A percentile compares a stretch with the other conserved stretches of the same genome.
Evolutionary conservation across 352 stramenopile genomes (phyloP).

Genomic region (Phytophthora chlamydospora): DNA sequence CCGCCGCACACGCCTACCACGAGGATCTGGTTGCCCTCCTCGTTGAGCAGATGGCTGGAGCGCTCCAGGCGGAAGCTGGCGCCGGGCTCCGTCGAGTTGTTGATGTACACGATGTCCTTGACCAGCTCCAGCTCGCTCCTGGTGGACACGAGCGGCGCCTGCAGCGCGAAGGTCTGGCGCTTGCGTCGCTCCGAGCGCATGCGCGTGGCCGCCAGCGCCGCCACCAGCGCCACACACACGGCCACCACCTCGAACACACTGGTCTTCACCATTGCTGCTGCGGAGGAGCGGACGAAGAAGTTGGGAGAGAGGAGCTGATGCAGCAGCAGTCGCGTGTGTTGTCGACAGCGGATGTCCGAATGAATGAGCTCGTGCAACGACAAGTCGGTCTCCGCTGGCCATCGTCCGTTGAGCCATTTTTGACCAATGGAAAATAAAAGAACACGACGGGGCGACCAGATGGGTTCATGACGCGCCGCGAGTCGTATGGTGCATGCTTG

Average conservation of each 20-base stretch:
- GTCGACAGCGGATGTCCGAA: constrained; percentile 17
- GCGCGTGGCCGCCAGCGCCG: constrained; percentile 52
- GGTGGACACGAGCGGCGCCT: constrained; percentile 53
- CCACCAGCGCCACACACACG: constrained; percentile 52
- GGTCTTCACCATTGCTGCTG: constrained; percentile 47
- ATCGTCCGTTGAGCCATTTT: constrained; percentile 7
- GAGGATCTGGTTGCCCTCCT: constrained; percentile 75
- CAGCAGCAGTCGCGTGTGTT: background rate
- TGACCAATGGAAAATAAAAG: constrained; percentile 19
- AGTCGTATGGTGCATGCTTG: background rate
- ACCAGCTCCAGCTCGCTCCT: constrained; percentile 78
- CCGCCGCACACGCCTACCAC: constrained; percentile 93
- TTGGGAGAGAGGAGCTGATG: too few species aligned
- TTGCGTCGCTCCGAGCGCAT: constrained; percentile 50
- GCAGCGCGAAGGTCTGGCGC: constrained; percentile 45
- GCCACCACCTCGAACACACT: constrained; percentile 51
- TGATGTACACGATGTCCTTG: constrained; percentile 87
- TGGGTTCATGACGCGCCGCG: constrained; percentile 10
- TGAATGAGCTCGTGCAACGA: constrained; percentile 2
- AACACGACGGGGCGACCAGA: constrained; percentile 13
- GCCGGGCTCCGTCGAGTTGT: constrained; percentile 59
- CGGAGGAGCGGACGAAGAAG: background rate
- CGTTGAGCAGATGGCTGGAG: constrained; percentile 42
- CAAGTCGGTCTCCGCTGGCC: constrained; percentile 6
- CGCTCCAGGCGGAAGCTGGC: constrained; percentile 53